Conservation (phyloP, 805 yeast genomes). For the Brettanomyces custersianus region DNA sequence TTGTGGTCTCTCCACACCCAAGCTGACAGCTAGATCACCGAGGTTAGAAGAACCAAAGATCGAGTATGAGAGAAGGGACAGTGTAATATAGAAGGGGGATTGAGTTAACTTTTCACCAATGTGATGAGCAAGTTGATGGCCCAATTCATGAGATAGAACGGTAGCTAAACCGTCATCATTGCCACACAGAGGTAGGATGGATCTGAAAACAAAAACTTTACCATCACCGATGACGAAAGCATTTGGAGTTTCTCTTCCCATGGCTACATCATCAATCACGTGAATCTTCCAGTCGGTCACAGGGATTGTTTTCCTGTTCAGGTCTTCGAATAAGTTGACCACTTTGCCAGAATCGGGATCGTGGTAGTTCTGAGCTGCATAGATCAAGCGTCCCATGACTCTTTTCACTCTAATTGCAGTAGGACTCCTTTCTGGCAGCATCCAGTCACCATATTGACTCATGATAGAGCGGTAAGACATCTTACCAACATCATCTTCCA, state of each 20-base stretch:
- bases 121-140: conserved; percentile 92
- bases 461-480: conserved; percentile 54
- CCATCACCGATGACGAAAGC: conserved; percentile 97
- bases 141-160: conserved; percentile 85
- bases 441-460: conserved; percentile 37
- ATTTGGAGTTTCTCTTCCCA: conserved; percentile 71
- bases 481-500: conserved; percentile 57
- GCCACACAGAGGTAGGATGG: conserved; percentile 67
- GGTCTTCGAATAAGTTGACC: conserved; percentile 17
- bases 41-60: conserved; percentile 52
- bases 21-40: conserved; percentile 42
- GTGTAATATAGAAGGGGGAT: conserved; percentile 57
- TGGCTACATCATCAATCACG: conserved; percentile 54
- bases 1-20: conserved; percentile 68
- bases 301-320: conserved; percentile 18
- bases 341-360: conserved; percentile 26
- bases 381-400: conserved; percentile 58
- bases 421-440: conserved; percentile 62
- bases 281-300: conserved; percentile 66
- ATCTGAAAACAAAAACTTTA: conserved; percentile 80
- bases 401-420: conserved; percentile 42
- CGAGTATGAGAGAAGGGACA: conserved; percentile 46
- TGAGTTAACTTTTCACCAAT: conserved; percentile 74
- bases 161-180: conserved; percentile 94
- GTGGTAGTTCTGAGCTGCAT: conserved; percentile 38